Conservation (phyloP, 1,284 basidiomycete genomes). For the Bjerkandera adusta region DNA sequence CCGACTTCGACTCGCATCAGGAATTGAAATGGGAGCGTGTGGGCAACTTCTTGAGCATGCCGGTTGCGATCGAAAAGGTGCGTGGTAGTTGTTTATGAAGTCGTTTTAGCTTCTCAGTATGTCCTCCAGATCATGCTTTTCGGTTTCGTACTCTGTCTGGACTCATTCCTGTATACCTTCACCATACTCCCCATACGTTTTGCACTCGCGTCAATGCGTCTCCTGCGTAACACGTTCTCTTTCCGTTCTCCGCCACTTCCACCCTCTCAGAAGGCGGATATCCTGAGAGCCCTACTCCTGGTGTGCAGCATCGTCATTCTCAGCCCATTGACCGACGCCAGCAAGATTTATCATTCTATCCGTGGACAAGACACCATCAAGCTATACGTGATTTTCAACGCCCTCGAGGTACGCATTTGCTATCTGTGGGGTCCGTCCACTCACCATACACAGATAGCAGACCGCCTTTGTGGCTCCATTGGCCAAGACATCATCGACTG, state of each 20-base stretch:
- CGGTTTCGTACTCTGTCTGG: slow-evolving; percentile 92
- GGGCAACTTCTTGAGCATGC: slow-evolving; percentile 93
- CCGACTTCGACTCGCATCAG: slow-evolving; percentile 90
- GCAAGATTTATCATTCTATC: slow-evolving; percentile 98
- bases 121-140: slow-evolving; percentile 79
- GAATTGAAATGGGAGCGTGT: slow-evolving; percentile 98
- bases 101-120: slow-evolving; percentile 8
- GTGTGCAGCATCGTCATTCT: slow-evolving; percentile 76
- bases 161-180: slow-evolving; percentile 98
- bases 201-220: slow-evolving; percentile 61
- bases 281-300: slow-evolving; percentile 81
- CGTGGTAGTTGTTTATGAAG: slow-evolving; percentile 13
- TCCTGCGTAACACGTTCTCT: slow-evolving; percentile 48
- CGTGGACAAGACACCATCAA: slow-evolving; percentile 99
- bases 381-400: slow-evolving; percentile 99
- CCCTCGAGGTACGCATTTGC: slow-evolving; percentile 71
- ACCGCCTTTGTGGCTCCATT: slow-evolving; percentile 93
- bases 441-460: slow-evolving; percentile 81
- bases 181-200: slow-evolving; percentile 96
- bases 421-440: no score
- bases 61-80: slow-evolving; percentile 92
- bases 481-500: slow-evolving; percentile 98
- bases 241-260: slow-evolving; percentile 55
- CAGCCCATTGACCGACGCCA: slow-evolving; percentile 87
- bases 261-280: slow-evolving; percentile 89